These are phyloP conservation scores for Venturia carpophila DNA, from an alignment of 2,329 filamentous ascomycete genomes.

Conservation along the genomic window DNA sequence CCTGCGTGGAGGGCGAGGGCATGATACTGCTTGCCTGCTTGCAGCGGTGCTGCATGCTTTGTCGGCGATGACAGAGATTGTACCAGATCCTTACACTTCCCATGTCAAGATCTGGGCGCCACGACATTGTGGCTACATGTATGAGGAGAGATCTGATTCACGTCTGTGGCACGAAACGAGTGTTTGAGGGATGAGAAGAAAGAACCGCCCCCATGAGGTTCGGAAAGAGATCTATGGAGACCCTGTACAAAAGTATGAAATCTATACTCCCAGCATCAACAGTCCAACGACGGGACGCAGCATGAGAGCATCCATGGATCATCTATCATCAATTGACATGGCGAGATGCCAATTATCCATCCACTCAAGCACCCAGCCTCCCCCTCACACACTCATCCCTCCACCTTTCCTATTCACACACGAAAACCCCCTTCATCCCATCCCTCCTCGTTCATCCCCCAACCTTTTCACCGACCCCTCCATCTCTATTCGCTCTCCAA, in stretches of 20 bases:
- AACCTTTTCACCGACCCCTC: constrained; percentile 27
- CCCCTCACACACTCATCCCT: too few relatives aligned
- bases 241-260: background rate
- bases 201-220: background rate
- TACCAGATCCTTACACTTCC: background rate
- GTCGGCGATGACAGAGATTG: background rate
- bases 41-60: background rate
- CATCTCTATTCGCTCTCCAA: constrained; percentile 84
- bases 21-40: background rate
- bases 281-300: too few relatives aligned
- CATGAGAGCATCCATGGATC: background rate
- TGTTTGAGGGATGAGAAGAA: background rate
- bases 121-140: constrained; percentile 5
- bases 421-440: too few relatives aligned
- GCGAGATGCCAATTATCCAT: background rate
- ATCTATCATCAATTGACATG: background rate
- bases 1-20: background rate
- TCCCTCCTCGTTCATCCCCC: too few relatives aligned
- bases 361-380: too few relatives aligned
- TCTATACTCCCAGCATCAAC: background rate
- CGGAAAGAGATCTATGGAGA: background rate
- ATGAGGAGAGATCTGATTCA: background rate
- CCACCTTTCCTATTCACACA: background rate
- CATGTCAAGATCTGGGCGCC: background rate
- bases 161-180: background rate